phyloP scores from a whole-genome alignment of 1,284 basidiomycete species.

The Pyrrhoderma noxium region DNA sequence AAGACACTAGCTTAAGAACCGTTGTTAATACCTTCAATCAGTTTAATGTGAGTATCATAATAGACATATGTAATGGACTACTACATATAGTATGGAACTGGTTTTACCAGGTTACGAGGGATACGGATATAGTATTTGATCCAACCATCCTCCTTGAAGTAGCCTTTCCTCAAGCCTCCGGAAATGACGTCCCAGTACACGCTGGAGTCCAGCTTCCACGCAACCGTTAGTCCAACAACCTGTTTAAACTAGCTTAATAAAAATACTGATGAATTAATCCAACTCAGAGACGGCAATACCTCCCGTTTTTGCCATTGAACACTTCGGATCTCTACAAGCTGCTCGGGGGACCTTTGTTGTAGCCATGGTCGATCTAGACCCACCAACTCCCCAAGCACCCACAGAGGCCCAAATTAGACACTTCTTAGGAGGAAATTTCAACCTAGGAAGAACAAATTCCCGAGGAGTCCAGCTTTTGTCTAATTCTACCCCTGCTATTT shows the following conservation, averaged over 20 bases:
- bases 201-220: conserved; percentile 36
- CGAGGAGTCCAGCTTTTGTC: conserved; percentile 22
- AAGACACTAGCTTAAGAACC: conserved; percentile 26
- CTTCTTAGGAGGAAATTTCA: conserved; percentile 43
- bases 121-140: conserved; percentile 30
- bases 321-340: conserved; percentile 10
- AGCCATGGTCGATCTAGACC: conserved; percentile 43
- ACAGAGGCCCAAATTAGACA: conserved; percentile 42
- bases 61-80: too few species aligned
- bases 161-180: conserved; percentile 28
- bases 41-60: conserved; percentile 26
- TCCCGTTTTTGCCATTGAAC: conserved; percentile 32
- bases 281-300: conserved; percentile 36
- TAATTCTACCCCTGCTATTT: conserved; percentile 39
- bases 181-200: conserved; percentile 29
- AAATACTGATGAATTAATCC: neutral
- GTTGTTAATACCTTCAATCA: conserved; percentile 28
- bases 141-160: conserved; percentile 33
- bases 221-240: conserved; percentile 26
- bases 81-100: neutral
- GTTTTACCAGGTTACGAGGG: conserved; percentile 27
- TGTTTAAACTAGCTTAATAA: neutral
- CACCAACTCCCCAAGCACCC: conserved; percentile 41
- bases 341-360: conserved; percentile 35
- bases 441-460: conserved; percentile 12